Evolutionary conservation across 768 basidiomycete species (phyloP), one percentile per base, ranked within the genome.

Genomic region (Candolleomyces eurysporus): DNA sequence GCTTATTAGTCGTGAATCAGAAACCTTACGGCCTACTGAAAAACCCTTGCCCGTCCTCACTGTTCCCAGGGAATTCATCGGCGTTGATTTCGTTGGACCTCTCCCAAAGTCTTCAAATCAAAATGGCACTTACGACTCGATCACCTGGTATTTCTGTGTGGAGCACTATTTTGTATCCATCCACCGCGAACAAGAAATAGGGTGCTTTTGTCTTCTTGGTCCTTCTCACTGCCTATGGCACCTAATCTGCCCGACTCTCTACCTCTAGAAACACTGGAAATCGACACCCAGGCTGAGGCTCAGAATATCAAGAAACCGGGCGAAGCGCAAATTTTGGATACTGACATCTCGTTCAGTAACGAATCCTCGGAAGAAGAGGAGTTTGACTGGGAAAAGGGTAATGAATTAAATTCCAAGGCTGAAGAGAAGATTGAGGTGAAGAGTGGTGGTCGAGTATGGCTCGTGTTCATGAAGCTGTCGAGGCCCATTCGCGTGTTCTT

Each of bases 371-470:
- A 81, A 11, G 88, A 90, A 67, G 86, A 90, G 26, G 54, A 61
- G 66, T 90, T 92, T 65, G 80, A 90, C 75, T 89, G 89, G 89
- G 87, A 90, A 58, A 82, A 85, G 56, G 85, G 84, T 50, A 84
- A 87, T 14, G 79, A 80, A 21, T 72, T 69, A 11, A 67, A 71
- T 55, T 64, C 68, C 30, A 59, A 69, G 16, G 68, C 69, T 5
- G 68, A 67, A 19, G 69, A 69, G n/a, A 64, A 61, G 22, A 67
- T 74, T 45, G 84, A 84, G 66, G 88, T 86, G 4, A 84, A 80
- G 65, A 81, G 90, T 51, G 84, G 86, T 54, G 81, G 87, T 50
- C 78, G 81, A 39, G 68, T 91, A 50, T 91, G 84, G 79, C 74
- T 84, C 39, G 76, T 77, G 1, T 90, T 90, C 70, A 83, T 89